Evolutionary conservation across 352 stramenopile genomes (phyloP), one percentile per base, ranked within the genome.

Genomic region (Pythium plurisporium): DNA sequence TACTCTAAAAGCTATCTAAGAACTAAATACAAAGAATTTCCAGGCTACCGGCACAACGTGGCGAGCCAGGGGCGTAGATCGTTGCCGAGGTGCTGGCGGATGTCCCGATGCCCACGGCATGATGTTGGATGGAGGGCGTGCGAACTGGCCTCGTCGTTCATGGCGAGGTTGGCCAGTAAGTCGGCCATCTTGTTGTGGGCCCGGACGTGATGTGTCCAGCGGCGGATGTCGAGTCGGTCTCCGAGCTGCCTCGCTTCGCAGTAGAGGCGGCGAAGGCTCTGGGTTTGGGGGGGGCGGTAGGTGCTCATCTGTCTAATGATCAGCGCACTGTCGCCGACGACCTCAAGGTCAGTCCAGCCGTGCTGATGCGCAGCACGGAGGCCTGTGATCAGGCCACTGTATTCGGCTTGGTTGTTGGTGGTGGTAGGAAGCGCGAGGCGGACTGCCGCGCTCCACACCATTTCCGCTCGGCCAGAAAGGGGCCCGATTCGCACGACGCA

Each of bases 331-430:
- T 59, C 51, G 2, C 38, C 51, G 12, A 51, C 30, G 1, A 59
- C 51, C 25, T 49, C 38, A 2, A 59, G 41, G 2, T 12, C 3
- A 8, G 49, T 23, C 49, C 49, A 46, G n/a, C 25, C 25, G 25
- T 45, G 33, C 9, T 31, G 4, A 5, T 23, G 22, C 2, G 47
- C 47, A 11, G 47, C 47, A 22, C 34, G 31, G 2, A 55, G 22
- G 9, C 47, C 47, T 2, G 20, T n/a, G 4, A 55, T 1, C 0
- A 44, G 5, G 12, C 47, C 22, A 14, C 5, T 6, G 26, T 56
- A 56, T 25, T 56, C 23, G 1, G 49, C 49, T 38, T 56, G 49
- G 26, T 56, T 56, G 34, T 47, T 56, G 7, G 49, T 56, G 2
- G 49, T 56, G 5, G 49, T 19, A 0, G 3, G 12, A 17, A 36